Conservation (phyloP, 768 basidiomycete genomes). For the Mycena chlorophos region DNA sequence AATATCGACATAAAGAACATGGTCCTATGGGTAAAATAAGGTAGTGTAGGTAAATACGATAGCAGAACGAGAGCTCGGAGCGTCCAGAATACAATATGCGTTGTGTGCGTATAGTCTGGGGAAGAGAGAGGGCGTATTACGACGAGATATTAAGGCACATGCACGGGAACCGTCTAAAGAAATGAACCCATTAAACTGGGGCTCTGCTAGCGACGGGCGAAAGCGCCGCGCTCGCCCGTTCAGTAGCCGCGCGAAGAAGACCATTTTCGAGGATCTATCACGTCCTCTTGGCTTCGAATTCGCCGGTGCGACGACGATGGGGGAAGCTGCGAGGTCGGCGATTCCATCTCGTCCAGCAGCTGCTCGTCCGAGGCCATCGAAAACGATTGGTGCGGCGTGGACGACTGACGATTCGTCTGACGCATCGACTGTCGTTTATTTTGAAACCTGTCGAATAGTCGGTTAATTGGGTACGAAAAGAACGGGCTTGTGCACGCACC, state of each 20-base stretch:
- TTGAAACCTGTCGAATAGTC: slow-evolving; percentile 65
- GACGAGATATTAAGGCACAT: slow-evolving; percentile 39
- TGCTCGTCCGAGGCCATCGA: slow-evolving; percentile 41
- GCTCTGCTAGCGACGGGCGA: slow-evolving; percentile 28
- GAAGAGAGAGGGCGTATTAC: slow-evolving; percentile 31
- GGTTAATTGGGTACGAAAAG: slow-evolving; percentile 16
- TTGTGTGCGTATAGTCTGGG: too few relatives aligned
- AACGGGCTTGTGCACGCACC: slow-evolving; percentile 52
- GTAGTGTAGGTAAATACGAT: slow-evolving; percentile 19
- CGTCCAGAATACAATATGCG: slow-evolving; percentile 22
- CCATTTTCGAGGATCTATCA: slow-evolving; percentile 52
- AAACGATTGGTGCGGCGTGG: slow-evolving; percentile 53
- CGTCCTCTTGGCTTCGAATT: slow-evolving; percentile 39
- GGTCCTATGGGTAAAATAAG: background rate
- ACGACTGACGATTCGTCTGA: slow-evolving; percentile 70
- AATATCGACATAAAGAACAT: background rate
- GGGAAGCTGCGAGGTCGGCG: slow-evolving; percentile 31
- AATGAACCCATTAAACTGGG: slow-evolving; percentile 17
- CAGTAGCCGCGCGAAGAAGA: slow-evolving; percentile 45
- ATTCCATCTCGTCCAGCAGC: slow-evolving; percentile 41
- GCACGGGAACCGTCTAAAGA: slow-evolving; percentile 26
- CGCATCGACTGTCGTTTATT: slow-evolving; percentile 84
- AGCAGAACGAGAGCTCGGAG: background rate
- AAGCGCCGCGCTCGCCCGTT: slow-evolving; percentile 38
- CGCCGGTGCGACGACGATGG: slow-evolving; percentile 46